A percentile compares a stretch with the other conserved stretches of the same genome.
These are phyloP conservation scores for Trichoderma sp. DNA, from an alignment of 2,329 filamentous ascomycete genomes.

Conservation along the genomic window DNA sequence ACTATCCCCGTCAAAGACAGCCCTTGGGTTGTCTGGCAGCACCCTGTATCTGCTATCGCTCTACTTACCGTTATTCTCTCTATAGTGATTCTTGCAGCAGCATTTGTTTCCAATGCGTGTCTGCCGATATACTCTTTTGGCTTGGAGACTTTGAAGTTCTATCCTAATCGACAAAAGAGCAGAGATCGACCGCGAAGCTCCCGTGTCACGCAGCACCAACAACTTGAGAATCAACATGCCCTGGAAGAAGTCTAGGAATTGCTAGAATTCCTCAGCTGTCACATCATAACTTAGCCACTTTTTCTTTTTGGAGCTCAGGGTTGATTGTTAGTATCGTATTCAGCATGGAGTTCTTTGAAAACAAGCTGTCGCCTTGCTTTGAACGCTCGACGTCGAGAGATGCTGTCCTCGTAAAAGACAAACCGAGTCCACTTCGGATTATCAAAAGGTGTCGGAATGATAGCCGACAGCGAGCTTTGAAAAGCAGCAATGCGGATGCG, in stretches of 20 bases:
- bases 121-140: not conserved
- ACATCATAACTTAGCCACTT: not conserved
- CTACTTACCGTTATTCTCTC: slow-evolving; percentile 18
- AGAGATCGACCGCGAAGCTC: not conserved
- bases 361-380: slow-evolving; percentile 34
- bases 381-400: slow-evolving; percentile 37
- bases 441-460: slow-evolving; percentile 29
- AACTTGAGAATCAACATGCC: not conserved
- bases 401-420: slow-evolving; percentile 30
- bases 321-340: not conserved
- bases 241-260: not conserved
- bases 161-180: not conserved
- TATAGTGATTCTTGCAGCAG: slow-evolving; percentile 7
- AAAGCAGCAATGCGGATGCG: not conserved
- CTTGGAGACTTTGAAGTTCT: not conserved
- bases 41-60: slow-evolving; percentile 13
- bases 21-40: slow-evolving; percentile 17
- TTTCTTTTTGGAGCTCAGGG: not conserved
- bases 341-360: slow-evolving; percentile 41
- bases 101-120: slow-evolving; percentile 13
- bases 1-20: not conserved
- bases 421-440: slow-evolving; percentile 53
- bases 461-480: not conserved
- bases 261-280: not conserved
- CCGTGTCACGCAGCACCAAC: not conserved